Evolutionary conservation across 192 early-diverging fungal species (phyloP).

Genomic region (Gonapodya prolifera): DNA sequence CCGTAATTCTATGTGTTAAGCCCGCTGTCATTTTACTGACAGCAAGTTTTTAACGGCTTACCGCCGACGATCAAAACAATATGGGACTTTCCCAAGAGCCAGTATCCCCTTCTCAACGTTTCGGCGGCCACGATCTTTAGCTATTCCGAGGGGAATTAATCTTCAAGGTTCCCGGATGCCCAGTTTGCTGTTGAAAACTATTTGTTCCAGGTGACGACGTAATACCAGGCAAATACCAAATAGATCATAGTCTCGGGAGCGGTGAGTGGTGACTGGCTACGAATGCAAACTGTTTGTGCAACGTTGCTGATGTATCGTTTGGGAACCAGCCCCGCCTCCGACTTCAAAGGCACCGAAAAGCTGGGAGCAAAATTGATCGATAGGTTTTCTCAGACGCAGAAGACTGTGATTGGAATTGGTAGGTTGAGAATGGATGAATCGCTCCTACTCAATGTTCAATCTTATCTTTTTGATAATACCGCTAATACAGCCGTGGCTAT

Average conservation of each 20-base stretch:
- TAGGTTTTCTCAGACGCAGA: background rate
- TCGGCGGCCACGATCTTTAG: background rate
- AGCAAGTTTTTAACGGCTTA: background rate
- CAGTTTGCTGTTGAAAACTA: background rate
- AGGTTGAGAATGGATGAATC: background rate
- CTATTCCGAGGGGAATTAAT: background rate
- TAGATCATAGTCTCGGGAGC: background rate
- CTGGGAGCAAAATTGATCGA: background rate
- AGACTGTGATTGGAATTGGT: background rate
- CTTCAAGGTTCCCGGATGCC: background rate
- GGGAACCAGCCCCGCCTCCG: background rate
- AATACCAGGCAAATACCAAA: background rate
- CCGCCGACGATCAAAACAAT: background rate
- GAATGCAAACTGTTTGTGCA: background rate
- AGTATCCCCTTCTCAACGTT: background rate
- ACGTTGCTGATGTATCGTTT: too few relatives aligned
- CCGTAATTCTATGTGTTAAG: too few relatives aligned
- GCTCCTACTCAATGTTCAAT: background rate
- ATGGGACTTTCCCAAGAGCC: background rate
- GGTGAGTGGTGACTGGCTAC: background rate
- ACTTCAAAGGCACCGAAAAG: background rate
- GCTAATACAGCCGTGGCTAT: background rate
- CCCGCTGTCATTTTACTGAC: too few relatives aligned
- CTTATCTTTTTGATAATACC: too few relatives aligned
- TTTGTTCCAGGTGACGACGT: background rate